phyloP scores from a whole-genome alignment of 1,139 yeast species.

The Yamadazyma songkhlaensis region DNA sequence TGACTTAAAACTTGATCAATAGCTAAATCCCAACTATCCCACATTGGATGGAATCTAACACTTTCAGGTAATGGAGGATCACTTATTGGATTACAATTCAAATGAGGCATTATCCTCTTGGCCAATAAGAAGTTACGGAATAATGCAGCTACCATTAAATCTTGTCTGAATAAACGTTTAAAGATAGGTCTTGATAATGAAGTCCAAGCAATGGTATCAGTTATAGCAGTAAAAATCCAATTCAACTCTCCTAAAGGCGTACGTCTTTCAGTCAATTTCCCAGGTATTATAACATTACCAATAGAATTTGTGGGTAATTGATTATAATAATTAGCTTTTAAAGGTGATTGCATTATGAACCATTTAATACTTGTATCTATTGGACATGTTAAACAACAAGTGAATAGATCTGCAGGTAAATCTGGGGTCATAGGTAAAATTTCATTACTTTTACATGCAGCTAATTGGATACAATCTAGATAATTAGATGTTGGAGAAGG shows the following conservation, averaged over 20 bases:
- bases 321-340: conserved; percentile 61
- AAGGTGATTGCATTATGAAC: conserved; percentile 83
- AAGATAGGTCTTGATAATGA: conserved; percentile 83
- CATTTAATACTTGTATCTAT: conserved; percentile 91
- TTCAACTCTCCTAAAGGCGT: conserved; percentile 95
- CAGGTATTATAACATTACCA: conserved; percentile 77
- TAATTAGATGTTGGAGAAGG: conserved; percentile 70
- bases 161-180: conserved; percentile 89
- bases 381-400: conserved; percentile 94
- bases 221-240: conserved; percentile 97
- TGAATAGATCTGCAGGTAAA: conserved; percentile 92
- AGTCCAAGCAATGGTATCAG: conserved; percentile 98
- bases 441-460: conserved; percentile 89
- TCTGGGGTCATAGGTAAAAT: conserved; percentile 90
- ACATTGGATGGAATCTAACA: conserved; percentile 81
- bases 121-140: conserved; percentile 91
- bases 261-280: conserved; percentile 85
- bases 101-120: conserved; percentile 89
- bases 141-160: conserved; percentile 92
- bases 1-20: conserved; percentile 89
- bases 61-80: conserved; percentile 90
- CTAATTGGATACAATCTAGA: conserved; percentile 87
- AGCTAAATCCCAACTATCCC: conserved; percentile 99
- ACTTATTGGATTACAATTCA: conserved; percentile 91
- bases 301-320: conserved; percentile 48